Conservation (phyloP, 2,329 filamentous ascomycete genomes). For the Fusarium annulatum region DNA sequence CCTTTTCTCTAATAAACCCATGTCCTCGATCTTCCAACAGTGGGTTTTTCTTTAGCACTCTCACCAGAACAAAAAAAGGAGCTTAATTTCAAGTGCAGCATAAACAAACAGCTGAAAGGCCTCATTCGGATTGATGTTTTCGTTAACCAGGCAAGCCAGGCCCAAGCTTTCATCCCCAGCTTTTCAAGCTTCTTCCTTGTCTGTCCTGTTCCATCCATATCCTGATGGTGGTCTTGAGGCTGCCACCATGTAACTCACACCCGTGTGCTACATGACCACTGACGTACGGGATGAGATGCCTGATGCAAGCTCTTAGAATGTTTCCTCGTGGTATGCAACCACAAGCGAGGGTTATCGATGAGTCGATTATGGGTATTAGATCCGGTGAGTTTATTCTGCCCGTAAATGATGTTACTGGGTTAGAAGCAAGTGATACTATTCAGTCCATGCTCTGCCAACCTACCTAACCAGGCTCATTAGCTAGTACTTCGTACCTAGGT, state of each 20-base stretch:
- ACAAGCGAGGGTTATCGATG: neutral
- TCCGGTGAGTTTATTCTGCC: neutral
- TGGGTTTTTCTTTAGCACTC: conserved; percentile 15
- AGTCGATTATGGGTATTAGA: neutral
- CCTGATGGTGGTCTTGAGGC: conserved; percentile 2
- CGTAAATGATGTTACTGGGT: neutral
- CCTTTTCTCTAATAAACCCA: conserved; percentile 20
- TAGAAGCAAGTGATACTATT: neutral
- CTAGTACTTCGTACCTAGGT: neutral
- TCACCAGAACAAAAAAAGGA: conserved; percentile 9
- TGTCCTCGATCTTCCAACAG: conserved; percentile 22
- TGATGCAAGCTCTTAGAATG: conserved; percentile 29
- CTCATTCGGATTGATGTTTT: conserved; percentile 1
- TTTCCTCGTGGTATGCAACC: conserved; percentile 15
- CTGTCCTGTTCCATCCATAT: neutral
- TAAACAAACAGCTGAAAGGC: conserved; percentile 10
- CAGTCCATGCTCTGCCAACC: conserved; percentile 3
- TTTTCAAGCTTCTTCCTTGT: conserved; percentile 30
- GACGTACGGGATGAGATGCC: conserved; percentile 29
- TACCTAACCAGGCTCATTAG: neutral
- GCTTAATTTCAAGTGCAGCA: conserved; percentile 11
- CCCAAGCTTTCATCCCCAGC: conserved; percentile 31
- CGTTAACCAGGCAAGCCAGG: conserved; percentile 2
- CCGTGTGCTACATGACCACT: conserved; percentile 21
- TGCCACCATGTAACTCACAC: conserved; percentile 24